Evolutionary conservation across 106 monocot genomes (phyloP).

Genomic region (Alisma plantagoaquatica): DNA sequence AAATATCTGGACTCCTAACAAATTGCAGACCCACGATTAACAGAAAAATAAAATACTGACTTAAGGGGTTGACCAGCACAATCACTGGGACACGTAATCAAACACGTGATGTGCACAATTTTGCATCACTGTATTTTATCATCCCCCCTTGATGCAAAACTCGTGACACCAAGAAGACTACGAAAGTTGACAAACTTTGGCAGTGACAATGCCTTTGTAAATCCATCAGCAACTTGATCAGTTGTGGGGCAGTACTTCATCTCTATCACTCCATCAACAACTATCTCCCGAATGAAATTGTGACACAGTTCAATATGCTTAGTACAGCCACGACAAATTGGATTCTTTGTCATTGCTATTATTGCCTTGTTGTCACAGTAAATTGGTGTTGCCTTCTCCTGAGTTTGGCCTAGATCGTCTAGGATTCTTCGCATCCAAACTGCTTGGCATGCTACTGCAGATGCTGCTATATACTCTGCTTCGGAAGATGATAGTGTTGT

Average conservation of each 20-base stretch:
- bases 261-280: background rate
- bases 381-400: background rate
- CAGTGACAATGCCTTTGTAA: background rate
- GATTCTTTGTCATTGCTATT: background rate
- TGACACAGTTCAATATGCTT: slow-evolving; percentile 1
- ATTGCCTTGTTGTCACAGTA: background rate
- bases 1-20: too few relatives aligned
- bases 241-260: background rate
- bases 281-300: slow-evolving; percentile 1
- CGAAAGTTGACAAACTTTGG: background rate
- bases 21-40: too few relatives aligned
- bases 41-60: too few relatives aligned
- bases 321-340: background rate
- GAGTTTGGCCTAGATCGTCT: background rate
- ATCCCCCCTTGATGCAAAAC: too few relatives aligned
- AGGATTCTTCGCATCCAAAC: slow-evolving; percentile 2
- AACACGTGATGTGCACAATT: too few relatives aligned
- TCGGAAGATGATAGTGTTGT: background rate
- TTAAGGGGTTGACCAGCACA: too few relatives aligned
- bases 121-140: too few relatives aligned
- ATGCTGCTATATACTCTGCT: slow-evolving; percentile 3
- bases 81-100: too few relatives aligned
- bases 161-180: background rate
- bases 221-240: background rate
- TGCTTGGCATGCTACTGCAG: background rate